Evolutionary conservation across 1,139 yeast genomes (phyloP).

Genomic region (Pichia sp.): DNA sequence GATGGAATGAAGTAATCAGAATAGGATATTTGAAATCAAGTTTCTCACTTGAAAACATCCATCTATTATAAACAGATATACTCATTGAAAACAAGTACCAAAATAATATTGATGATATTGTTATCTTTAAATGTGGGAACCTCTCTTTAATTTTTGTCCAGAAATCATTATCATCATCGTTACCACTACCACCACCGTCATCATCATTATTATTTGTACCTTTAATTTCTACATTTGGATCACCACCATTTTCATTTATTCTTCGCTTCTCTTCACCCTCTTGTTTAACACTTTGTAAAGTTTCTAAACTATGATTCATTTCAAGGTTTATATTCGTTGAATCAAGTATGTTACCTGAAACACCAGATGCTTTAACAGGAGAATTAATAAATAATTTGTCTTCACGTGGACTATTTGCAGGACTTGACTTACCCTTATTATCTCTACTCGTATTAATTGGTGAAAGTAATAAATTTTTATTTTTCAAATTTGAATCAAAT

Average conservation of each 20-base stretch:
- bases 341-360: constrained; percentile 7
- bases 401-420: constrained; percentile 3
- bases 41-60: constrained; percentile 88
- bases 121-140: constrained; percentile 25
- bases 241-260: constrained; percentile 1
- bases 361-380: constrained; percentile 12
- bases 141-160: constrained; percentile 3
- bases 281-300: background rate
- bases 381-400: constrained; percentile 1
- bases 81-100: constrained; percentile 59
- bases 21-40: constrained; percentile 78
- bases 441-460: background rate
- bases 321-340: constrained; percentile 5
- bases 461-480: background rate
- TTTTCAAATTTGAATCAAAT: background rate
- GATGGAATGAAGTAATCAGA: constrained; percentile 78
- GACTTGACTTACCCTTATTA: constrained; percentile 6
- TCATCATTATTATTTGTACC: background rate
- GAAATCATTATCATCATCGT: background rate
- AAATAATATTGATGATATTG: constrained; percentile 28
- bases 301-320: background rate
- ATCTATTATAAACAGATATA: constrained; percentile 85
- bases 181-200: background rate
- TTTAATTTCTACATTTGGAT: background rate
- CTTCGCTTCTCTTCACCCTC: too few species aligned